These are phyloP conservation scores for Stephania cephalantha DNA, from an alignment of 164 flowering plant species.

Conservation along the genomic window DNA sequence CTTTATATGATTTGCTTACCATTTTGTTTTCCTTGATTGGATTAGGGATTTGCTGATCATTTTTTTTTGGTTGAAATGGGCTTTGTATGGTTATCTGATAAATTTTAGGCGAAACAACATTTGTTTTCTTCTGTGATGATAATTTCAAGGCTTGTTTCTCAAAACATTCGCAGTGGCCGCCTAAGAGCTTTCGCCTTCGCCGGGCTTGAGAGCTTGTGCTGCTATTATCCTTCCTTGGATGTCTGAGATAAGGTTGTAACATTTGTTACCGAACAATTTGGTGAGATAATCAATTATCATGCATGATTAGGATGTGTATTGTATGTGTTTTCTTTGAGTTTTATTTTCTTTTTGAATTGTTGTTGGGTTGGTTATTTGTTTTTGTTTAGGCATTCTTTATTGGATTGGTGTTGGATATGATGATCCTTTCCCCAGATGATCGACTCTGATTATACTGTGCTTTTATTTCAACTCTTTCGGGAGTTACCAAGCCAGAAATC, in stretches of 20 bases:
- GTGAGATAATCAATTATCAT: no score
- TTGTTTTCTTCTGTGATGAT: constrained; percentile 29
- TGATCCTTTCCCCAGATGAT: constrained; percentile 25
- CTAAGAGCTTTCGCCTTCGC: constrained; percentile 60
- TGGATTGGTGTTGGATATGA: constrained; percentile 4
- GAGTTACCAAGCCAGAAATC: constrained; percentile 16
- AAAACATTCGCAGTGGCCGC: constrained; percentile 74
- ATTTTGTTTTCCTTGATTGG: no score
- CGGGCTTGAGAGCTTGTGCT: constrained; percentile 58
- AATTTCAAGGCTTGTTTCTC: constrained; percentile 50
- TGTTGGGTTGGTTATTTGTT: not conserved
- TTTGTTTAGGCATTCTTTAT: not conserved
- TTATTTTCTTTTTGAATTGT: no score
- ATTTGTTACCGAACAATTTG: not conserved
- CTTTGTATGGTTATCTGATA: no score
- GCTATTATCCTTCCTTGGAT: constrained; percentile 45
- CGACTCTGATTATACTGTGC: constrained; percentile 19
- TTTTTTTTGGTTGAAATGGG: no score
- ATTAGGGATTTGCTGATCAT: no score
- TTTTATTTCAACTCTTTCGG: constrained; percentile 1
- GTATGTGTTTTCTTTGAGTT: no score
- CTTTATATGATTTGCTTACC: no score
- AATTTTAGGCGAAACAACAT: no score
- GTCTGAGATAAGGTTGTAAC: constrained; percentile 23
- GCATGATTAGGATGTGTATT: no score